Base-by-base conservation (phyloP, 192 early-diverging fungal species). In the Mortierella antarctica region DNA sequence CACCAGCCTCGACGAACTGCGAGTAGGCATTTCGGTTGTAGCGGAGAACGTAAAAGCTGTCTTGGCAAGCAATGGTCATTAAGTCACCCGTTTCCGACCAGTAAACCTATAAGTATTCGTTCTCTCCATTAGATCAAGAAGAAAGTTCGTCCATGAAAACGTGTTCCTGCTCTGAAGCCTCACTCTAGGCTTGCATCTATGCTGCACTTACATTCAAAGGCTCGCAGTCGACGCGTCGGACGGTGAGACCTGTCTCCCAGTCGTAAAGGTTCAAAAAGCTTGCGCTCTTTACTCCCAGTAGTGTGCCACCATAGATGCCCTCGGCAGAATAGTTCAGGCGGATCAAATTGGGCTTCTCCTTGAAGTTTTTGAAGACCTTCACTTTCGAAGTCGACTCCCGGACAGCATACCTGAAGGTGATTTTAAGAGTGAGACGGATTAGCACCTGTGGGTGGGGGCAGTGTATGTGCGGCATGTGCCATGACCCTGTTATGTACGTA, bases 51-150 rank as follows among this genome's bases (percentile, higher is more conserved):
- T 96, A 99, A 67, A 95, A 96, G 47, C 91, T 91, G 63, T 99
- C 97, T 18, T 98, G 96, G 67, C 95, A 93, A 23, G 92, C 93
- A 81, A 99, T 98, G 2, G 94, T 88, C 61, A 99, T 91, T 31
- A 98, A 86, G 78, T 98, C 94, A 44, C 94, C 96, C 41, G 91
- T 90, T 74, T 99, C 98, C 1, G 95, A 96, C 98, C 98, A 99
- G 83, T 92, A 95, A 7, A 99, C 86, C 84, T 89, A 66, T 65
- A 42, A 61, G 31, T 3, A 31, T 31, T 31, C 31, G 31, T 31
- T 31, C 31, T 31, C 31, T 31, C 31, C 42, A 31, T n/a, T 9
- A 23, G 8, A 58, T 5, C 7, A 57, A 47, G 11, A 0, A 49
- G 10, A 61, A 51, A 40, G 20, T 40, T 40, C 4, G 57, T 41